Evolutionary conservation across 1,284 basidiomycete genomes (phyloP), one percentile per base, ranked within the genome.

Genomic region (Wallemia ichthyophaga): DNA sequence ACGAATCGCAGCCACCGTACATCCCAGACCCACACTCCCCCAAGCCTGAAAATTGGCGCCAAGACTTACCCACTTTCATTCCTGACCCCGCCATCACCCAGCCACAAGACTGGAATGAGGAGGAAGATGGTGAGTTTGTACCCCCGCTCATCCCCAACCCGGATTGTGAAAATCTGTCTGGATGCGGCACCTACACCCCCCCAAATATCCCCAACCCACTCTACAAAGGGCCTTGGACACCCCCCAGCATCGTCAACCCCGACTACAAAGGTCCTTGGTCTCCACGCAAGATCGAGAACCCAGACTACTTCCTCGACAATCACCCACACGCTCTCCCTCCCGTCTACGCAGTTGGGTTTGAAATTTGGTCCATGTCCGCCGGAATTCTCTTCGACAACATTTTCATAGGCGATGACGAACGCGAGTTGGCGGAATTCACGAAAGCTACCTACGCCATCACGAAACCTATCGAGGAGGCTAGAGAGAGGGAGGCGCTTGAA

Each of bases 51-150:
- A 89, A 85, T 67, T 99, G 94, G 94, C 79, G 96, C 63, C 87
- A 86, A 64, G 74, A 95, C 62, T 91, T 96, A 70, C 79, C 83
- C 1, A 71, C 78, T 61, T 75, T 72, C 58, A 78, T 96, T 64
- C 79, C 88, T 58, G 94, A 98, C 70, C 91, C 31, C 78, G 85
- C 89, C 64, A 83, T 88, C 56, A 79, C 82, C 73, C 96, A 96
- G 77, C 94, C 94, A 27, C 92, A 96, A 69, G 94, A 99, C 72
- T 99, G 94, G 94, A 91, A 95, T 68, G 85, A 98, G 65, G 94
- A 96, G 71, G 92, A 98, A 70, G 92, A 98, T 67, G 94, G 94
- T 70, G 92, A 96, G 68, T 99, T 89, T 88, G 78, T 95, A 62
- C 78, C 89, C 13, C 89, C 92, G 26, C 79, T 78, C 62, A 75